phyloP scores from a whole-genome alignment of 352 stramenopile genomes.

The Phytopythium oedochilum region DNA sequence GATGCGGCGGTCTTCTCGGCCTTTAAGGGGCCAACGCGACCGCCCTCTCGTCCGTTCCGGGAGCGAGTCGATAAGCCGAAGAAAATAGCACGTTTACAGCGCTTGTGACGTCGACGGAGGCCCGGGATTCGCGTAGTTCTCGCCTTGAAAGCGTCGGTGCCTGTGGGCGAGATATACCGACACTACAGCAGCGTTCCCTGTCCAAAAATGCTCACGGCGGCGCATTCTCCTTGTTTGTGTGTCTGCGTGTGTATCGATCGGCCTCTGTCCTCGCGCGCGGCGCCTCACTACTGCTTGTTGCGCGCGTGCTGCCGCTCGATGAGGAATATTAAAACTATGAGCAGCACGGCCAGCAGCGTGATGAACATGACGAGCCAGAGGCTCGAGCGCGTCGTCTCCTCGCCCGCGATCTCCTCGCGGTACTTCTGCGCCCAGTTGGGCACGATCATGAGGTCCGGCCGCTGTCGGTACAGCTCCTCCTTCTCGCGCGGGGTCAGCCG shows the following conservation, averaged over 20 bases:
- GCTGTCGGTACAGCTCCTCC: constrained; percentile 77
- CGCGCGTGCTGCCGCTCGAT: constrained; percentile 50
- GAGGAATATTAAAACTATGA: constrained; percentile 77
- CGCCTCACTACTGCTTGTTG: constrained; percentile 7
- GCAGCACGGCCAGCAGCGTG: constrained; percentile 51
- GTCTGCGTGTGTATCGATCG: not conserved
- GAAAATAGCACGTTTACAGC: constrained; percentile 5
- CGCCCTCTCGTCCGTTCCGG: no score
- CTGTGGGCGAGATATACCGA: no score
- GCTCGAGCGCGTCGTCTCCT: constrained; percentile 66
- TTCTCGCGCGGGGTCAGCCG: constrained; percentile 77
- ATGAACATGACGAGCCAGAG: constrained; percentile 79
- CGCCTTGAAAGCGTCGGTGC: not conserved
- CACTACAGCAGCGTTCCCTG: not conserved
- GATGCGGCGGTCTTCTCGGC: not conserved
- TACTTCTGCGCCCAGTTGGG: constrained; percentile 89
- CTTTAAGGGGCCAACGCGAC: not conserved
- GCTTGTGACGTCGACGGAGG: not conserved
- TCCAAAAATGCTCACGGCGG: not conserved
- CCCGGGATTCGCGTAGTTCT: not conserved
- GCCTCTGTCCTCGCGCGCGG: not conserved
- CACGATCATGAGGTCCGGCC: constrained; percentile 83
- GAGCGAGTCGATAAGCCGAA: constrained; percentile 4
- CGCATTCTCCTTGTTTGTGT: not conserved
- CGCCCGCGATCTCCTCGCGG: constrained; percentile 71